Conservation (phyloP, 768 basidiomycete genomes). For the Suillus variegatus region DNA sequence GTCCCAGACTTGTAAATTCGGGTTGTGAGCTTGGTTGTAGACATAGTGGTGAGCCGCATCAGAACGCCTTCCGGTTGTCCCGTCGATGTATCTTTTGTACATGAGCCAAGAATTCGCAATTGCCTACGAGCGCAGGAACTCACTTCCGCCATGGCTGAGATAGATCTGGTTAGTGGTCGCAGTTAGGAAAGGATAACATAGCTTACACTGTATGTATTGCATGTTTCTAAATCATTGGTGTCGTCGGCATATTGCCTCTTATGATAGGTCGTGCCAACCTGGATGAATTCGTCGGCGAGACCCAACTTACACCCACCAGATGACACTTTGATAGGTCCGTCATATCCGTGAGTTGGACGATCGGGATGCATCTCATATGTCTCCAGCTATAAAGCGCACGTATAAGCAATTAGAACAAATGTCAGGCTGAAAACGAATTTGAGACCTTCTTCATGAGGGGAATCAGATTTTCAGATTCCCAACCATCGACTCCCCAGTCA, state of each 20-base stretch:
- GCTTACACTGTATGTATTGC: constrained; percentile 50
- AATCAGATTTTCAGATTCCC: constrained; percentile 28
- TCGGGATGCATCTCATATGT: constrained; percentile 20
- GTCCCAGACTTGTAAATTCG: constrained; percentile 42
- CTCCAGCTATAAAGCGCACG: constrained; percentile 17
- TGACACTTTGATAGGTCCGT: constrained; percentile 26
- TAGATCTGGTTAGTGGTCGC: neutral
- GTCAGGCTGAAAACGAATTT: neutral
- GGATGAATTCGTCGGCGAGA: constrained; percentile 47
- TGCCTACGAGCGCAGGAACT: constrained; percentile 9
- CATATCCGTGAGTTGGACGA: constrained; percentile 22
- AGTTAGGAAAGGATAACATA: neutral
- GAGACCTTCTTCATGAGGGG: constrained; percentile 27
- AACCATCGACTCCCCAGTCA: constrained; percentile 29
- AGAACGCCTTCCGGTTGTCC: constrained; percentile 52
- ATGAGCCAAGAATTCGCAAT: neutral
- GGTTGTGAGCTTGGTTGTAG: constrained; percentile 46
- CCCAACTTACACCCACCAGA: constrained; percentile 35
- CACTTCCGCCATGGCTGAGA: constrained; percentile 57
- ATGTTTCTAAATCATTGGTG: constrained; percentile 43
- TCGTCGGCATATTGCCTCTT: constrained; percentile 45
- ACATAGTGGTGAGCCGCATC: constrained; percentile 55
- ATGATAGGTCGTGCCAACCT: constrained; percentile 48
- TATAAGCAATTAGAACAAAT: neutral
- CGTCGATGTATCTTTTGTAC: constrained; percentile 52